These are phyloP conservation scores for Apiotrichum veenhuisii DNA, from an alignment of 1,284 basidiomycete genomes.

Conservation along the genomic window DNA sequence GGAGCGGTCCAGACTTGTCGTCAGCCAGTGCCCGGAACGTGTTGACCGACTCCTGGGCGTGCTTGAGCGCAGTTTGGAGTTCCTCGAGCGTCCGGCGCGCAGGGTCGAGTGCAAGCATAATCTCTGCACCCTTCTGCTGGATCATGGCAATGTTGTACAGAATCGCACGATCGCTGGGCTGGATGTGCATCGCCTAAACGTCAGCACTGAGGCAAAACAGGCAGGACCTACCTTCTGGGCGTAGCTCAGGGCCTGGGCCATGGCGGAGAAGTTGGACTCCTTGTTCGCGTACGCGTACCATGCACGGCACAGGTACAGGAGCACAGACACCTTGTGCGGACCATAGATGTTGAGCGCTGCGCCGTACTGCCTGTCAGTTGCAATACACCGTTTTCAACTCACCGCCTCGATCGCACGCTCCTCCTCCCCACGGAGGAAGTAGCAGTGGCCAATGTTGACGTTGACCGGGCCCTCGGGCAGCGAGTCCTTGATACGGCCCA, in stretches of 20 bases:
- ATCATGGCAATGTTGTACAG: constrained; percentile 95
- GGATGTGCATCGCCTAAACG: constrained; percentile 68
- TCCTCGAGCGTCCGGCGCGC: constrained; percentile 75
- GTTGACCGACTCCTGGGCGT: constrained; percentile 84
- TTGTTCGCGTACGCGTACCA: constrained; percentile 89
- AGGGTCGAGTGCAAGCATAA: constrained; percentile 69
- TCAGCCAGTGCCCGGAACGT: constrained; percentile 75
- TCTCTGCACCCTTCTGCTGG: constrained; percentile 86
- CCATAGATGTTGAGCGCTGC: constrained; percentile 71
- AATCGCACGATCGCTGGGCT: constrained; percentile 80
- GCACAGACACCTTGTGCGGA: constrained; percentile 64
- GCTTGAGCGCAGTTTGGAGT: constrained; percentile 68
- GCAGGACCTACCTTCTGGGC: constrained; percentile 63
- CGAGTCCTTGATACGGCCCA: constrained; percentile 82
- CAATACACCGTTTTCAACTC: constrained; percentile 47
- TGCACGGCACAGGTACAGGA: constrained; percentile 79
- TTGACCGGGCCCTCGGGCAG: constrained; percentile 81
- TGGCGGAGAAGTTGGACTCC: constrained; percentile 72
- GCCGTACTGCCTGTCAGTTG: constrained; percentile 64
- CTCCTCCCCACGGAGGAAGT: constrained; percentile 83
- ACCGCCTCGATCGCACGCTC: constrained; percentile 91
- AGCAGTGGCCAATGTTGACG: constrained; percentile 91
- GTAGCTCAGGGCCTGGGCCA: constrained; percentile 73
- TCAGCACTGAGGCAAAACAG: not conserved
- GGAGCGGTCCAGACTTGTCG: constrained; percentile 65